Evolutionary conservation across 2,329 filamentous ascomycete genomes (phyloP), one percentile per base, ranked within the genome.

Genomic region (Penicillium hordei): DNA sequence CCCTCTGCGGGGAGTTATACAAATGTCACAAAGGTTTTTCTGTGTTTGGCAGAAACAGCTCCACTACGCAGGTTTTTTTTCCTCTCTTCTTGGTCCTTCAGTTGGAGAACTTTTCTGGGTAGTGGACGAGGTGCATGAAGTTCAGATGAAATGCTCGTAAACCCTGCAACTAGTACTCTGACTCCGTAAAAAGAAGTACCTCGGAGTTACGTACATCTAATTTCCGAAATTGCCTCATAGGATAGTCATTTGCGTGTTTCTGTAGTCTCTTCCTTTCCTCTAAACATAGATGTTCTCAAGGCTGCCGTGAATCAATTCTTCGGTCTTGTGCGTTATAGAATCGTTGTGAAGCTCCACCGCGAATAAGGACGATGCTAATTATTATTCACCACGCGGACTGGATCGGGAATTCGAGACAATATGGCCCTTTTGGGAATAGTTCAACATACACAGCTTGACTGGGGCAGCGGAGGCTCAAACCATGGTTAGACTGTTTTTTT

Each of bases 401-500:
- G 62, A 63, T 63, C 52, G 43, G 53, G 49, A 39, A 48, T 48
- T 56, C 59, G 60, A 65, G 62, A 60, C 62, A 67, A 67, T 60
- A 66, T 67, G 39, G 5, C 66, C 59, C 27, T 19, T 60, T 70
- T 62, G 25, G 65, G 68, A 57, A 65, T 62, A 50, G 65, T 21
- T 25, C 46, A 45, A 43, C 42, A 53, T 52, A 42, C 52, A 44
- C 53, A 51, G 53, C 44, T 59, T 51, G 52, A 55, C 46, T 53
- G 58, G 63, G 64, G 65, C 58, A 56, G 63, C 62, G 66, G 70
- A 69, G 69, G 65, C 65, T 68, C 63, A 72, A 55, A 66, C 68
- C 70, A 66, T 68, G 67, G 69, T 52, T 62, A 57, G 43, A 36
- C 38, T 27, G 58, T 62, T 62, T 62, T 63, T 61, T 64, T 63